Conservation (phyloP, 768 basidiomycete genomes). For the Solioccasus polychromus region DNA sequence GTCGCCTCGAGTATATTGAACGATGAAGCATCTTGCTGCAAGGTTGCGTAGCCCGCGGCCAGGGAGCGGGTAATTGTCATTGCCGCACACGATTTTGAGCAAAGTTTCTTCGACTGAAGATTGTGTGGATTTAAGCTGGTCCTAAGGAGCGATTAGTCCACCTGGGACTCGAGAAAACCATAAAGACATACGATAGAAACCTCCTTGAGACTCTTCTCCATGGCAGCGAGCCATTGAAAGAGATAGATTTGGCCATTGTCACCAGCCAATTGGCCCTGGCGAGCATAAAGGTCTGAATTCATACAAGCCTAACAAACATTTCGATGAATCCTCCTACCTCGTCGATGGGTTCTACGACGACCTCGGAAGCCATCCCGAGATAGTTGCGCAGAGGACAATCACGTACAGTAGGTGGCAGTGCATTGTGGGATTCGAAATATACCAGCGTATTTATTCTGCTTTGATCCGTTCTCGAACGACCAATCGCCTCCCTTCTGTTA, state of each 20-base stretch:
- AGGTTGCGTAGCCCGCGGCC: slow-evolving; percentile 84
- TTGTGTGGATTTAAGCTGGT: slow-evolving; percentile 64
- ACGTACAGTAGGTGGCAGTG: slow-evolving; percentile 17
- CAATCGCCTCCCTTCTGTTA: slow-evolving; percentile 24
- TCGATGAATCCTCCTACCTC: slow-evolving; percentile 25
- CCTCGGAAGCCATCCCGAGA: slow-evolving; percentile 26
- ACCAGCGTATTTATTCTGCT: slow-evolving; percentile 12
- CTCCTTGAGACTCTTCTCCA: slow-evolving; percentile 55
- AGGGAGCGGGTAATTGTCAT: slow-evolving; percentile 71
- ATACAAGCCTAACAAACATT: background rate
- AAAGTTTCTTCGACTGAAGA: slow-evolving; percentile 57
- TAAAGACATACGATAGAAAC: slow-evolving; percentile 48
- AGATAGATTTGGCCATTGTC: slow-evolving; percentile 82
- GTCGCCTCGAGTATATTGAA: slow-evolving; percentile 77
- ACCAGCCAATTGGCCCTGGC: slow-evolving; percentile 61
- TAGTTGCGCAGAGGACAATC: slow-evolving; percentile 1
- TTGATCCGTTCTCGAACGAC: slow-evolving; percentile 20
- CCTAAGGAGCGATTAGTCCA: slow-evolving; percentile 39
- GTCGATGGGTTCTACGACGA: slow-evolving; percentile 27
- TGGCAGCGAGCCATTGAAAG: slow-evolving; percentile 76
- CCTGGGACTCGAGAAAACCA: background rate
- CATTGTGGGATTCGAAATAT: background rate
- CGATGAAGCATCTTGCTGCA: slow-evolving; percentile 71
- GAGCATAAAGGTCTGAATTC: slow-evolving; percentile 12
- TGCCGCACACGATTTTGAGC: slow-evolving; percentile 64